A percentile compares a stretch with the other conserved stretches of the same genome.
phyloP scores from a whole-genome alignment of 2,329 filamentous ascomycete species.

The Phaeosphaeria sp. region DNA sequence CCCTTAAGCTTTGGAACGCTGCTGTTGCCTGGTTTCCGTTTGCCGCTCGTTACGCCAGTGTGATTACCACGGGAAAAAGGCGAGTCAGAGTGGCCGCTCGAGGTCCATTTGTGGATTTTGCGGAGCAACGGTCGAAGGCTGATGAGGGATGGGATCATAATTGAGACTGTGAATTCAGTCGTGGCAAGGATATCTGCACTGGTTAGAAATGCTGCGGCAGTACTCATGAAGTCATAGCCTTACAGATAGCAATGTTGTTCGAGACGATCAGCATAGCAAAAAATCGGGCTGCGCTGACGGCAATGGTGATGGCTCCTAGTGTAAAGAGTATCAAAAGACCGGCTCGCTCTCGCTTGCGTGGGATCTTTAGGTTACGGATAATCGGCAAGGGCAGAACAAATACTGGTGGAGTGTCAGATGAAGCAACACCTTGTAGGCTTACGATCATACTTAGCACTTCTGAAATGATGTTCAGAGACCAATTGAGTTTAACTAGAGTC shows the following conservation, averaged over 20 bases:
- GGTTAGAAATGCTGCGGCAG: not conserved
- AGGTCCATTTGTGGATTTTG: not conserved
- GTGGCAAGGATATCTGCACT: slow-evolving; percentile 9
- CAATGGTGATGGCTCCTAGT: slow-evolving; percentile 7
- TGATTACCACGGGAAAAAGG: not conserved
- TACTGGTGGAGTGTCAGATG: slow-evolving; percentile 1
- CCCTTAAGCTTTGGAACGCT: not conserved
- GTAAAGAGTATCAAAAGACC: slow-evolving; percentile 8
- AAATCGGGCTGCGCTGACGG: slow-evolving; percentile 7
- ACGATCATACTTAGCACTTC: slow-evolving; percentile 9
- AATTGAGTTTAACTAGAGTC: slow-evolving; percentile 7
- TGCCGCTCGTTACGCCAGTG: not conserved
- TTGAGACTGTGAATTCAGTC: slow-evolving; percentile 8
- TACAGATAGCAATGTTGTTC: slow-evolving; percentile 11
- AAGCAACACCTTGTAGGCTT: not conserved
- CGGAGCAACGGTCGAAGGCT: slow-evolving; percentile 10
- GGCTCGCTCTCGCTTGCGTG: slow-evolving; percentile 2
- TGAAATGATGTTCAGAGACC: slow-evolving; percentile 13
- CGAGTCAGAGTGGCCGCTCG: not conserved
- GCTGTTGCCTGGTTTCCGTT: not conserved
- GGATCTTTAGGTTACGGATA: slow-evolving; percentile 1
- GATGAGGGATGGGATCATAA: slow-evolving; percentile 10
- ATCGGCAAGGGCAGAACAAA: slow-evolving; percentile 6
- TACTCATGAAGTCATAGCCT: not conserved
- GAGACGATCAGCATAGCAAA: slow-evolving; percentile 1